These are phyloP conservation scores for Oropetium thomaeum DNA, from an alignment of 176 grass and related monocot genomes.

Conservation along the genomic window DNA sequence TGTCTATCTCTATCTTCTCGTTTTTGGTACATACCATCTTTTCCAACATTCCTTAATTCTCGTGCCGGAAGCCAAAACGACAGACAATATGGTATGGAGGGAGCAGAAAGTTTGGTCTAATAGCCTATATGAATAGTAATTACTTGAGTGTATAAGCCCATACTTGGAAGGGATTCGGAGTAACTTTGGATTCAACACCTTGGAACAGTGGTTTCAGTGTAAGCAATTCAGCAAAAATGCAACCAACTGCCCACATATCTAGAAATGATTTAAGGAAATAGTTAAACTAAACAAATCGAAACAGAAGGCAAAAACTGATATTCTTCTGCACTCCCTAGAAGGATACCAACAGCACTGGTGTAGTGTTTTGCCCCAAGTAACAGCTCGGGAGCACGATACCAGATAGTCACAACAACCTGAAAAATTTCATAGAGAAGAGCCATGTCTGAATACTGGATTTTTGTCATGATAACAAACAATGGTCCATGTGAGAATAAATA, in stretches of 20 bases:
- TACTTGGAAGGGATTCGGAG: conserved; percentile 96
- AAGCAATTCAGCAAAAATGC: conserved; percentile 98
- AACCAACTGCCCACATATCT: conserved; percentile 99
- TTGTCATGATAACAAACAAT: background rate
- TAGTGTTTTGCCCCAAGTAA: conserved; percentile 98
- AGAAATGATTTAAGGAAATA: conserved; percentile 51
- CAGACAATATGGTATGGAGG: too few species aligned
- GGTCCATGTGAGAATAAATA: background rate
- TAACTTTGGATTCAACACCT: conserved; percentile 95
- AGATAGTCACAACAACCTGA: conserved; percentile 98
- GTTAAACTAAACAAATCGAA: conserved; percentile 9
- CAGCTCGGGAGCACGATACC: conserved; percentile 94
- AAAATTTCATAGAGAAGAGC: conserved; percentile 19
- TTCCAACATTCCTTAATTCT: too few species aligned
- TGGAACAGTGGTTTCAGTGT: conserved; percentile 97
- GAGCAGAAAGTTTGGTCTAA: background rate
- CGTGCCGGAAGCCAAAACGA: too few species aligned
- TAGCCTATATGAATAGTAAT: conserved; percentile 17
- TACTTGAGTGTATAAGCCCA: conserved; percentile 28
- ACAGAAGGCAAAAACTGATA: background rate
- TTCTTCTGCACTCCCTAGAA: conserved; percentile 11
- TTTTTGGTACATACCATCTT: too few species aligned
- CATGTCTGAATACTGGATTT: background rate
- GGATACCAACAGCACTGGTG: conserved; percentile 97
- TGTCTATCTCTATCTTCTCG: too few species aligned